Evolutionary conservation across 768 basidiomycete genomes (phyloP).

Genomic region (Rubroboletus pulcherrimus): DNA sequence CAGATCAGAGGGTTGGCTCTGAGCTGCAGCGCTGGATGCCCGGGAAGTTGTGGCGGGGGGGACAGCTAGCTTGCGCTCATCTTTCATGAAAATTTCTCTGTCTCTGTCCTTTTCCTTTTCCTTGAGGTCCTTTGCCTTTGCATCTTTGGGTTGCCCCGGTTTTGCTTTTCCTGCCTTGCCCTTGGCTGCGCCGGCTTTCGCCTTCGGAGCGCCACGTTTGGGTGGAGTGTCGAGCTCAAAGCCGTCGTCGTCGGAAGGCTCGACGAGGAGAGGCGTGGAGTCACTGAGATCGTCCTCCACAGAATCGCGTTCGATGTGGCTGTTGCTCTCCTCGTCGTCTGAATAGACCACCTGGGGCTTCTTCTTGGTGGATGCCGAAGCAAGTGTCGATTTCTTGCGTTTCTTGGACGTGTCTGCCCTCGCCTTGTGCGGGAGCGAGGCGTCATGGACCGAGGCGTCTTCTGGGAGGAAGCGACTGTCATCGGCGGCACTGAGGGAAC

Average conservation of each 20-base stretch:
- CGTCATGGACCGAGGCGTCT: neutral
- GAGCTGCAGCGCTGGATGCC: constrained; percentile 32
- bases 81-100: constrained; percentile 38
- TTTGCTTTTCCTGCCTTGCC: constrained; percentile 25
- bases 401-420: constrained; percentile 8
- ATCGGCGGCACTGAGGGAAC: constrained; percentile 6
- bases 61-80: constrained; percentile 36
- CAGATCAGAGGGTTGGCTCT: constrained; percentile 27
- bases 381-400: constrained; percentile 13
- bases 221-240: constrained; percentile 21
- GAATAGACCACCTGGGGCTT: constrained; percentile 22
- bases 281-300: constrained; percentile 27
- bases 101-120: constrained; percentile 34
- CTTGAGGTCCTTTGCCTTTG: constrained; percentile 30
- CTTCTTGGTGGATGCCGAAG: constrained; percentile 16
- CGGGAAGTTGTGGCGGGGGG: constrained; percentile 16
- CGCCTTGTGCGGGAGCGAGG: constrained; percentile 4
- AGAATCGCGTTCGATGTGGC: constrained; percentile 23
- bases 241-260: constrained; percentile 27
- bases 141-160: constrained; percentile 10
- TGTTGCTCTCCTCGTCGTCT: constrained; percentile 29
- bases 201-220: constrained; percentile 23
- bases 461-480: constrained; percentile 24
- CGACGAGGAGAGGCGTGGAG: constrained; percentile 20
- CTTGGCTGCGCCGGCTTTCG: constrained; percentile 22